Conservation (phyloP, 768 basidiomycete genomes). For the Russula emetica region DNA sequence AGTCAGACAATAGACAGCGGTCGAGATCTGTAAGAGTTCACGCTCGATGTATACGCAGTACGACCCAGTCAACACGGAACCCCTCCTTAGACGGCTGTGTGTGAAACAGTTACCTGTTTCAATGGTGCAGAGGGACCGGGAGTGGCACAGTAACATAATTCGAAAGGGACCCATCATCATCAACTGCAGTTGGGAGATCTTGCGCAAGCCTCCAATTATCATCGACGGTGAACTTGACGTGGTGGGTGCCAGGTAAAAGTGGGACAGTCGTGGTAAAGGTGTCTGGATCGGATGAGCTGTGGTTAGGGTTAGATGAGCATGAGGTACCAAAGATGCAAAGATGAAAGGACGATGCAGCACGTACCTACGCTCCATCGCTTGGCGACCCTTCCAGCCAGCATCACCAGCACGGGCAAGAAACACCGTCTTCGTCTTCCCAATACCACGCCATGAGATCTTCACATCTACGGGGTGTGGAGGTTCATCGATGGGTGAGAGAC, state of each 20-base stretch:
- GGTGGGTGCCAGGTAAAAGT: slow-evolving; percentile 86
- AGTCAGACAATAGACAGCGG: neutral
- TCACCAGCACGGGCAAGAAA: slow-evolving; percentile 69
- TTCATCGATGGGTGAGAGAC: slow-evolving; percentile 26
- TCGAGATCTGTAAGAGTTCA: too few relatives aligned
- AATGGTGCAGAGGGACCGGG: slow-evolving; percentile 33
- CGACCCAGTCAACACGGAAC: too few relatives aligned
- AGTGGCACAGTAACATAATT: slow-evolving; percentile 81
- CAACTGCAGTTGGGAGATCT: slow-evolving; percentile 82
- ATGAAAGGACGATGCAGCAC: slow-evolving; percentile 31
- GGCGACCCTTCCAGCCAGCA: slow-evolving; percentile 69
- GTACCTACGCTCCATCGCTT: slow-evolving; percentile 60
- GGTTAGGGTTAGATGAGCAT: slow-evolving; percentile 21
- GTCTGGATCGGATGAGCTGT: slow-evolving; percentile 30
- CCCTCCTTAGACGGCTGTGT: too few relatives aligned
- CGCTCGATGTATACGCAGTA: too few relatives aligned
- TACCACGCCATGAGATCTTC: slow-evolving; percentile 62
- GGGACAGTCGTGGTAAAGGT: slow-evolving; percentile 41
- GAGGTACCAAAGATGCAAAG: slow-evolving; percentile 20
- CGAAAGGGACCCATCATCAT: slow-evolving; percentile 89
- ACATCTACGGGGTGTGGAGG: slow-evolving; percentile 22
- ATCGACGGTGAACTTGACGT: slow-evolving; percentile 93
- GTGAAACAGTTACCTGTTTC: too few relatives aligned
- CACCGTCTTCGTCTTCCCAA: slow-evolving; percentile 56
- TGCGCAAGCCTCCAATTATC: slow-evolving; percentile 76